These are phyloP conservation scores for Chaetomium tenue DNA, from an alignment of 495 filamentous ascomycete species.

Conservation along the genomic window DNA sequence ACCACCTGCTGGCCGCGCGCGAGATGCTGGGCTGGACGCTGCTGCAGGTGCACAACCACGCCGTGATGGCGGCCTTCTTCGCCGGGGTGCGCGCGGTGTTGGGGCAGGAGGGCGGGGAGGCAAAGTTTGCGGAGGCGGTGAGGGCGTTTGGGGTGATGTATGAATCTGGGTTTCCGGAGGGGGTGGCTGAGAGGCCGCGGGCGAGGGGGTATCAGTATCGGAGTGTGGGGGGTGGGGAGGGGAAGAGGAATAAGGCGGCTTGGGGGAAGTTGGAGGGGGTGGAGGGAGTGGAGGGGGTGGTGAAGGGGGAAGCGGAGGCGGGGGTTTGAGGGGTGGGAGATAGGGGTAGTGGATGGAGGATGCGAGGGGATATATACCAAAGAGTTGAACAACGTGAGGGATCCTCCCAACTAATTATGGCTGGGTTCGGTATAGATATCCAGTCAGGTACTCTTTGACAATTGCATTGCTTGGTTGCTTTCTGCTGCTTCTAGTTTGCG, in stretches of 20 bases:
- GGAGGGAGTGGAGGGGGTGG: conserved; percentile 35
- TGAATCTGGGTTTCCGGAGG: conserved; percentile 64
- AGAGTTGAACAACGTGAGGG: not conserved
- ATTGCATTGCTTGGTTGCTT: not conserved
- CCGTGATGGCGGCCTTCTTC: conserved; percentile 72
- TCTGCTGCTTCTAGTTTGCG: not conserved
- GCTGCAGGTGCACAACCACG: conserved; percentile 85
- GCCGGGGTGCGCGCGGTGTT: conserved; percentile 54
- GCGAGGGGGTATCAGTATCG: conserved; percentile 84
- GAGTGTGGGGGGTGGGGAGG: conserved; percentile 61
- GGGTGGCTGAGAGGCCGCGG: conserved; percentile 74
- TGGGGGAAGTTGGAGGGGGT: conserved; percentile 51
- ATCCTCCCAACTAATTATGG: not conserved
- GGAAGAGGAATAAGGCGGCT: conserved; percentile 64
- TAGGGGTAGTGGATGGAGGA: not conserved
- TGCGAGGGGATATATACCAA: too few relatives aligned
- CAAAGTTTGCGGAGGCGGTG: conserved; percentile 62
- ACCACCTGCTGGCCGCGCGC: conserved; percentile 80
- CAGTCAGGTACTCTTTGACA: not conserved
- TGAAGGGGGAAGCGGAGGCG: conserved; percentile 55
- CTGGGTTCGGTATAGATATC: too few relatives aligned
- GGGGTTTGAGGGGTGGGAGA: conserved; percentile 28
- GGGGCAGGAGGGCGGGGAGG: conserved; percentile 53
- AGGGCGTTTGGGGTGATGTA: conserved; percentile 60
- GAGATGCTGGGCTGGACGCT: conserved; percentile 97